Conservation (phyloP, 1,284 basidiomycete genomes). For the Xerocomus minutiporus region DNA sequence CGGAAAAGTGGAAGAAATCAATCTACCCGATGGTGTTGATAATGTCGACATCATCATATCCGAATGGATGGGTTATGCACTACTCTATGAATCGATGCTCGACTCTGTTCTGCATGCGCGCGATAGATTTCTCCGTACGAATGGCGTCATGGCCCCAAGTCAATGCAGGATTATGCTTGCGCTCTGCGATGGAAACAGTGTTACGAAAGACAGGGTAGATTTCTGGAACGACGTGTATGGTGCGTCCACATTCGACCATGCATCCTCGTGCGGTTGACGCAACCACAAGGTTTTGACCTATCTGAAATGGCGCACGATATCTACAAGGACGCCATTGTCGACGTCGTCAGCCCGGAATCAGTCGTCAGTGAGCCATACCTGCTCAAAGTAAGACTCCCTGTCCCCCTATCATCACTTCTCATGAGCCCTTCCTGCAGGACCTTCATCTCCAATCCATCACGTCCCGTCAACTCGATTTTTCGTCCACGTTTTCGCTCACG, state of each 20-base stretch:
- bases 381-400: constrained; percentile 52
- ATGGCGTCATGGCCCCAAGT: constrained; percentile 85
- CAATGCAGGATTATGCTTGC: constrained; percentile 85
- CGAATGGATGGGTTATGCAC: constrained; percentile 97
- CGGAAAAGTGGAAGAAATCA: constrained; percentile 86
- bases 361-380: constrained; percentile 65
- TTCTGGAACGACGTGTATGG: constrained; percentile 95
- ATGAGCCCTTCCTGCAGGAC: constrained; percentile 44
- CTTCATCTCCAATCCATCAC: constrained; percentile 66
- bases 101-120: constrained; percentile 89
- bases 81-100: constrained; percentile 96
- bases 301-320: constrained; percentile 69
- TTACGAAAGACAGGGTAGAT: constrained; percentile 74
- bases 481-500: constrained; percentile 65
- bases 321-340: constrained; percentile 77
- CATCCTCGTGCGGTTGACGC: neutral
- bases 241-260: constrained; percentile 28
- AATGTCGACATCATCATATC: constrained; percentile 92
- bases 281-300: constrained; percentile 72
- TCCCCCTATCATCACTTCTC: neutral
- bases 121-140: constrained; percentile 75
- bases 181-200: constrained; percentile 71
- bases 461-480: constrained; percentile 73
- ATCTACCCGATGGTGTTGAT: constrained; percentile 60
- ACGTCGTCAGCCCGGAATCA: constrained; percentile 68